Base-by-base conservation (phyloP, 2,329 filamentous ascomycete genomes). In the Colletotrichum lupini region DNA sequence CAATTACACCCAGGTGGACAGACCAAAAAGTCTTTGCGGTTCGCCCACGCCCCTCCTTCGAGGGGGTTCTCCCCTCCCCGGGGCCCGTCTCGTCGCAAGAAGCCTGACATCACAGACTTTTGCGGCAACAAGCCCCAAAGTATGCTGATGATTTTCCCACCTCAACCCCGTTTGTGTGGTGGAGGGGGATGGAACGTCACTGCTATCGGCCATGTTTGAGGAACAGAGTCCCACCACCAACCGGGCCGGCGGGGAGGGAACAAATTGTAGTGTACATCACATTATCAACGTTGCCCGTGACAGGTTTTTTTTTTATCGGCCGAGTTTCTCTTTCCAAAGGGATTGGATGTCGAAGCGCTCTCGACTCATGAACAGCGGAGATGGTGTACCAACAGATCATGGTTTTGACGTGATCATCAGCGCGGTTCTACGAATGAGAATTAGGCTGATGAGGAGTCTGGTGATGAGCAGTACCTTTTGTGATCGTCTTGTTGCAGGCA, bases 171-270 rank as follows among this genome's bases (percentile, higher is more conserved):
- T 14, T 30, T 42, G 37, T 42, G 72, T 46, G 57, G 59, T 68
- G 74, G 72, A 74, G 74, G 72, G 74, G 72, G 61, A 75, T 74
- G 74, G 67, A 75, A 75, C 74, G 74, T 75, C 72, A 75, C 74
- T 72, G 68, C 61, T 68, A 72, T 74, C 72, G 64, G 56, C n/a
- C 30, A 68, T 74, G 61, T 64, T 35, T 42, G 53, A 65, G 52
- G 32, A 65, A 52, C 5, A 56, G 16, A 67, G 71, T 73, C 67
- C 71, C 71, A 73, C 71, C 42, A 53, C 42, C 42, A 42, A 11
- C 37, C 28, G 37, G 8, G 30, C 62, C 28, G 42, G 55, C 53
- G 32, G 61, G 35, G 71, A 53, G 69, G 65, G 52, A 30, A 66
- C 28, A 56, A 35, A 0, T 12, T 35, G 32, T 26, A 42, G 0